Evolutionary conservation across 257 asterid species (phyloP), one percentile per base, ranked within the genome.

Genomic region (Fraxinus anomala): DNA sequence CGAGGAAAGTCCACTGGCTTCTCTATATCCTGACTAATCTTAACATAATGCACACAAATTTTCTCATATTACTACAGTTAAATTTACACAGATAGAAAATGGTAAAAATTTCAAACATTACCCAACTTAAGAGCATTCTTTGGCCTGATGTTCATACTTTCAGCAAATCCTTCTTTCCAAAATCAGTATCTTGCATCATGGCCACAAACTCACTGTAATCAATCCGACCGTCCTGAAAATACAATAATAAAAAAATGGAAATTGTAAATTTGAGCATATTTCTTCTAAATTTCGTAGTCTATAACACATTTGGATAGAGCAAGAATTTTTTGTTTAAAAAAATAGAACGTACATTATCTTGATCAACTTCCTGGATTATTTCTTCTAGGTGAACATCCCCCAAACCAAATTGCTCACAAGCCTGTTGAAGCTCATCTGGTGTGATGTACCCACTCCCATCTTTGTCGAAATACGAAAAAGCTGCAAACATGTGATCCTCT

Each of bases 381-480:
- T 94, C 97, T 76, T 94, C 97, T 6, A 92, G 47, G 77, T 88
- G 90, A 65, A 81, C 79, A 0, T 90, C 93, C 56, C 82, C 87
- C 1, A 92, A 83, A 1, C 98, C 98, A 70, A 94, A 91, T 37
- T 91, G 93, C 80, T 90, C 89, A 68, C 97, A 94, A 4, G 94
- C 98, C 77, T 84, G 91, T 79, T 94, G 97, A 74, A 94, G 97
- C 73, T 94, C 97, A 24, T 94, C 97, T 72, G 83, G 82, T 17
- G 98, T 94, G 73, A 94, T 94, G 79, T 82, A 92, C 3, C 98
- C 98, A 9, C 98, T 92, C 5, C 92, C 92, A 21, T 94, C 98
- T 83, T 90, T 92, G 85, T 92, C 98, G 5, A 94, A 94, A 68
- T 85, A 94, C 14, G 97, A 90, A 79, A 94, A 94, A 0, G 98